Base-by-base conservation (phyloP, 2,329 filamentous ascomycete genomes). In the Ceratocystis harringtonii region DNA sequence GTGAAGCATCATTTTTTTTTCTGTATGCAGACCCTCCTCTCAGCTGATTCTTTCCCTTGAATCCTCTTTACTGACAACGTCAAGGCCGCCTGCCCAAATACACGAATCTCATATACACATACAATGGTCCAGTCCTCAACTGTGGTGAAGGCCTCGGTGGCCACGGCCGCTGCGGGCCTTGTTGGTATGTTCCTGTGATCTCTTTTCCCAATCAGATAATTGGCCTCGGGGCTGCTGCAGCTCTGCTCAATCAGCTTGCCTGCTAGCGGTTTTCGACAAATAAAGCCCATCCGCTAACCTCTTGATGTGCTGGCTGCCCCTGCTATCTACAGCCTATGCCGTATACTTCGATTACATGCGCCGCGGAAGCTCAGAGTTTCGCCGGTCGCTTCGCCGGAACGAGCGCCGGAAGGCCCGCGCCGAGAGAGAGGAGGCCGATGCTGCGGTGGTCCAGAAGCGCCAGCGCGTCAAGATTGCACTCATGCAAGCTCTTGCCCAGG, bases 401-500 rank as follows among this genome's bases (percentile, higher is more conserved):
- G 86, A 88, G 75, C 87, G 89, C 76, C 82, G 82, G 73, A 83
- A 87, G 75, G 84, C 81, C 69, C 86, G 86, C 70, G 83, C 79
- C 68, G 84, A 86, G 72, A 90, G 90, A 78, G 86, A 89, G 72
- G 81, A 86, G 73, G 86, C 85, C 68, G 83, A 87, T 73, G 81
- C 82, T 67, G 81, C 84, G 69, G 81, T 81, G 69, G 80, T 82
- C 70, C 80, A 81, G 75, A 87, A 89, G 78, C 84, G 86, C 73
- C 82, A 89, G 75, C 79, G 81, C 71, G 89, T 99, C 78, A 87
- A 87, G 76, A 76, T 77, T 66, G 85, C 84, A 63, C 88, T 97
- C 61, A 85, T 90, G 71, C 83, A 88, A 71, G 90, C 92, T 71
- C 89, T 91, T 78, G 88, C 89, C 67, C 91, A 95, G 76, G 94